Base-by-base conservation (phyloP, 148 eudicot species). In the Persicaria maculosa region DNA sequence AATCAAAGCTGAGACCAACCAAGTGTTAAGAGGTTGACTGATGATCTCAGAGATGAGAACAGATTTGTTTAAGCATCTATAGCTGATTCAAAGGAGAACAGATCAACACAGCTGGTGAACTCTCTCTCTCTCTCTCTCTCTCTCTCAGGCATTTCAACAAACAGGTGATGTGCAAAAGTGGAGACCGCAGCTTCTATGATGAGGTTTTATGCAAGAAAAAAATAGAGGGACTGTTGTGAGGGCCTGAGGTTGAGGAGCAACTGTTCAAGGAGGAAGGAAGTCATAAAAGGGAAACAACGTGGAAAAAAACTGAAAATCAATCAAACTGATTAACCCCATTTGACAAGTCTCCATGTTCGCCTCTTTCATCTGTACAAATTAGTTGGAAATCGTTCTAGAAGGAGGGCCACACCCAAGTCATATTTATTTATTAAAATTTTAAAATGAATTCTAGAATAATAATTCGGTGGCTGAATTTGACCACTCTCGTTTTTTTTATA, bases 251-350 rank as follows among this genome's bases (percentile, higher is more conserved):
- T 17, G 15, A 65, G 43, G 36, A 65, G 70, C 40, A 9, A 65
- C 4, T 65, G 46, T 65, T 65, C 40, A 12, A 65, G 19, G 47
- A 65, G 70, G 70, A 65, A 65, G 70, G 43, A 65, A 65, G 70
- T 65, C 70, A 65, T 65, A 31, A 65, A 65, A 25, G 70, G 47
- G 47, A 45, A 65, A 65, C 70, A 19, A 17, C 46, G 19, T 31
- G 40, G 15, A 25, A 6, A 36, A 36, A 65, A 64, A 12, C 45
- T 64, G 11, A 15, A 61, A 65, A 40, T 65, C 70, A 14, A 65
- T 40, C 9, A 4, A 65, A 43, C 12, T 11, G n/a, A 65, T 65
- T 19, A 62, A 10, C 15, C 44, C 52, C 4, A 25, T 25, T 36
- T 14, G 20, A 40, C 17, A 65, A 65, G 70, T 65, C 70, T 65